Evolutionary conservation across 2,329 filamentous ascomycete genomes (phyloP).

Genomic region (Trichoderma koningiopsis): DNA sequence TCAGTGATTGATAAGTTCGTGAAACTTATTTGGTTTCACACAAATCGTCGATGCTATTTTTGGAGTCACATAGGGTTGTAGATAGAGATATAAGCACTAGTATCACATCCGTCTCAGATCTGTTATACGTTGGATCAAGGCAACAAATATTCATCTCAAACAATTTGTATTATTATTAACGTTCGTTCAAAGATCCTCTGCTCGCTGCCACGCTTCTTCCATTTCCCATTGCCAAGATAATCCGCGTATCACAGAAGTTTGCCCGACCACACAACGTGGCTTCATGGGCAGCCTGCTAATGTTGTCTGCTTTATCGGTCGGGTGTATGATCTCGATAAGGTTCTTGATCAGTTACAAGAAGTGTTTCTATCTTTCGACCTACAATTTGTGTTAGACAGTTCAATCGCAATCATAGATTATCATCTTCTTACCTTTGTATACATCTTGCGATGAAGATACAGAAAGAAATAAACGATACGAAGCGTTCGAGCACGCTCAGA

Average conservation of each 20-base stretch:
- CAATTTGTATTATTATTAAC: neutral
- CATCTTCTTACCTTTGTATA: neutral
- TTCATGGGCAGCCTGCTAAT: neutral
- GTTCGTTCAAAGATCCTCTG: neutral
- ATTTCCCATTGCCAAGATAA: neutral
- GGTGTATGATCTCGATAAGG: neutral
- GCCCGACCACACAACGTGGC: neutral
- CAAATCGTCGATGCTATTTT: neutral
- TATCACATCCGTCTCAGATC: neutral
- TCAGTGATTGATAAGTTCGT: neutral
- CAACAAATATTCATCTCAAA: neutral
- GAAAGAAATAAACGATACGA: neutral
- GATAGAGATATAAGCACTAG: neutral
- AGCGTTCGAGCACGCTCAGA: neutral
- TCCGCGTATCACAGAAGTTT: neutral
- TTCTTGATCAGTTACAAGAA: neutral
- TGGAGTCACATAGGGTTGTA: neutral
- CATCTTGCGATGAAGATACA: neutral
- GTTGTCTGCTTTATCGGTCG: neutral
- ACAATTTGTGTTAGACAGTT: neutral
- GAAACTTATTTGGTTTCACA: neutral
- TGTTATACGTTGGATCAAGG: neutral
- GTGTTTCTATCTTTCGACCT: neutral
- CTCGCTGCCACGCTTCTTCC: neutral
- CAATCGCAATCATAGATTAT: neutral